A percentile compares a stretch with the other conserved stretches of the same genome.
phyloP scores from a whole-genome alignment of 2,329 filamentous ascomycete species.

The Plectosphaerella sp. region DNA sequence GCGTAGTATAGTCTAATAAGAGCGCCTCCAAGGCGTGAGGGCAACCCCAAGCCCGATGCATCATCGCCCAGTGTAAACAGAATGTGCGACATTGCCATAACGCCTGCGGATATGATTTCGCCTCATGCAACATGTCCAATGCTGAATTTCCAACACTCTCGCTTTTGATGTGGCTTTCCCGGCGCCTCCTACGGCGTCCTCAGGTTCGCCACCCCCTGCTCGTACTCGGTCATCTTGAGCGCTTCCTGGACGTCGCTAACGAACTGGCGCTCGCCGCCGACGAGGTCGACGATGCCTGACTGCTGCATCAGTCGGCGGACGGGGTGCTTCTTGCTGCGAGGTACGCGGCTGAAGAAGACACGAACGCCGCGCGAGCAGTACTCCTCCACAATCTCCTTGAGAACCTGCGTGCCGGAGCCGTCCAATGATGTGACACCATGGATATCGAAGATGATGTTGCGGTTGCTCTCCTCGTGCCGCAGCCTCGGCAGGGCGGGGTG shows the following conservation, averaged over 20 bases:
- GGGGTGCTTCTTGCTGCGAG: conserved; percentile 38
- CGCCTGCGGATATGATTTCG: too few species aligned
- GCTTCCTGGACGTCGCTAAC: conserved; percentile 82
- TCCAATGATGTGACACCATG: conserved; percentile 96
- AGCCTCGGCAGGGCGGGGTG: conserved; percentile 85
- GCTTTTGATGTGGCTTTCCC: neutral
- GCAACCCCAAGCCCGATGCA: too few species aligned
- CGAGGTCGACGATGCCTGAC: conserved; percentile 80
- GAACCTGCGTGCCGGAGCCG: conserved; percentile 86
- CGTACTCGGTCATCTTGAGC: conserved; percentile 71
- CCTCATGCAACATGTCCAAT: too few species aligned
- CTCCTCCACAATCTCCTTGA: conserved; percentile 79
- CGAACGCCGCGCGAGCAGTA: conserved; percentile 75
- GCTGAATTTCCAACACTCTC: too few species aligned
- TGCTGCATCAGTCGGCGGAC: conserved; percentile 71
- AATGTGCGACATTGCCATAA: too few species aligned
- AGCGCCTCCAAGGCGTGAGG: too few species aligned
- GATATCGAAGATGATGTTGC: conserved; percentile 93
- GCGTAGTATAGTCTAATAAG: too few species aligned
- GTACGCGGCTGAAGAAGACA: conserved; percentile 67
- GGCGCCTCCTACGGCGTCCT: neutral
- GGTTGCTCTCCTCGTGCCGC: conserved; percentile 73
- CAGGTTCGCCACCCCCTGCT: conserved; percentile 40
- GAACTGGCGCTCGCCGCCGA: conserved; percentile 75
- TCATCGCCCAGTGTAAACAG: too few species aligned